phyloP scores from a whole-genome alignment of 306 rosid species.

The Carpinus viminea region DNA sequence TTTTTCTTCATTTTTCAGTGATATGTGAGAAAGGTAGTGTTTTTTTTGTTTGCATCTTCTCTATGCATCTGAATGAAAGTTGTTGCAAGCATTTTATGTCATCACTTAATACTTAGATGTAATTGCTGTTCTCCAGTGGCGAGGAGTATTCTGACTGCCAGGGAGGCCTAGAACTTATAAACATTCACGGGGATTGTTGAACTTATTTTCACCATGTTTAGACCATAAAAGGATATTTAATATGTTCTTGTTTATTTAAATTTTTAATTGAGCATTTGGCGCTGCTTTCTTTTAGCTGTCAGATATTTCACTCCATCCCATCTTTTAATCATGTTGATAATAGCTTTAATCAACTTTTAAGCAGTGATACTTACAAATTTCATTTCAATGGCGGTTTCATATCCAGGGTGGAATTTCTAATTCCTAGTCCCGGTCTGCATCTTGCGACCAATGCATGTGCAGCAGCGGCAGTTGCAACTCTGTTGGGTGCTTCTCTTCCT shows the following conservation, averaged over 20 bases:
- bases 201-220: too few relatives aligned
- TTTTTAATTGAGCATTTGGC: too few relatives aligned
- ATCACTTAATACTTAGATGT: background rate
- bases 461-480: slow-evolving; percentile 38
- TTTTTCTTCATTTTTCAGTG: background rate
- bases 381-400: background rate
- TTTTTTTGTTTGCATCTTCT: background rate
- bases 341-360: background rate
- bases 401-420: slow-evolving; percentile 23
- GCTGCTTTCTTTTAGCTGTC: too few relatives aligned
- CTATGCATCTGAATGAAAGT: background rate
- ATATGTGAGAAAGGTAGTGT: background rate
- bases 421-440: slow-evolving; percentile 37
- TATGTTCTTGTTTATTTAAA: too few relatives aligned
- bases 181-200: too few relatives aligned
- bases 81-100: background rate
- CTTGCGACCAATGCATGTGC: slow-evolving; percentile 36
- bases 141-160: too few relatives aligned
- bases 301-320: too few relatives aligned
- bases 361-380: background rate
- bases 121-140: too few relatives aligned
- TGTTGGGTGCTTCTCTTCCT: slow-evolving; percentile 28
- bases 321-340: too few relatives aligned
- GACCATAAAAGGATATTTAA: too few relatives aligned
- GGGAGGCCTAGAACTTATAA: too few relatives aligned